phyloP scores from a whole-genome alignment of 441 rosid species.

The Kokia cookei region DNA sequence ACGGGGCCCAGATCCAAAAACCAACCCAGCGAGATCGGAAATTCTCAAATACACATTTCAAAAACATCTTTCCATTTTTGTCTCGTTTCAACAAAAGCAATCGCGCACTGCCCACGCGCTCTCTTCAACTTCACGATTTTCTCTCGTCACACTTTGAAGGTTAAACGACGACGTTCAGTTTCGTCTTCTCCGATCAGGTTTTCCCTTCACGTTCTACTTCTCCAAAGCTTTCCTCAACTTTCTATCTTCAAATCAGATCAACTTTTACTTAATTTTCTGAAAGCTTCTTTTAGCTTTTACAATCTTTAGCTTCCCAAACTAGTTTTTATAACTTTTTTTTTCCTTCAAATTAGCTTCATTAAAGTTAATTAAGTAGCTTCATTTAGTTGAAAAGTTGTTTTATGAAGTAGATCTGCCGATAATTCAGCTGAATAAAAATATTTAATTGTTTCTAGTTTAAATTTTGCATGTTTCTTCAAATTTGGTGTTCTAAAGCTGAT shows the following conservation, averaged over 20 bases:
- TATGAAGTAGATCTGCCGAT: neutral
- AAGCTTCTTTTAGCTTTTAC: neutral
- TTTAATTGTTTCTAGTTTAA: neutral
- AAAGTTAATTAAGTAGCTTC: neutral
- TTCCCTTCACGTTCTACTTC: neutral
- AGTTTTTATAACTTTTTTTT: neutral
- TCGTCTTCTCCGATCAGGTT: slow-evolving; percentile 9
- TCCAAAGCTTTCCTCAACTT: neutral
- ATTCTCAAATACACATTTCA: neutral
- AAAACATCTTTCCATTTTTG: neutral
- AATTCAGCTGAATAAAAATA: neutral
- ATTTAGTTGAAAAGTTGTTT: neutral
- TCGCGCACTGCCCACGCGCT: neutral
- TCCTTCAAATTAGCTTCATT: neutral
- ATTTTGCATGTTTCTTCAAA: neutral
- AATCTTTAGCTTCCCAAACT: neutral
- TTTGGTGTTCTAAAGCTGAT: neutral
- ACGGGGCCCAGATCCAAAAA: neutral
- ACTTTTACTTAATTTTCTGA: neutral
- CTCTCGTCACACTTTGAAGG: neutral
- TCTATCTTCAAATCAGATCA: neutral
- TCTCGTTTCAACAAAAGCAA: neutral
- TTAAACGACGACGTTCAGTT: neutral
- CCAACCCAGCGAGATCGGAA: neutral
- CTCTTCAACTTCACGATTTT: neutral